Evolutionary conservation across 345 rosid species (phyloP).

Genomic region (Gossypium longicalyx): DNA sequence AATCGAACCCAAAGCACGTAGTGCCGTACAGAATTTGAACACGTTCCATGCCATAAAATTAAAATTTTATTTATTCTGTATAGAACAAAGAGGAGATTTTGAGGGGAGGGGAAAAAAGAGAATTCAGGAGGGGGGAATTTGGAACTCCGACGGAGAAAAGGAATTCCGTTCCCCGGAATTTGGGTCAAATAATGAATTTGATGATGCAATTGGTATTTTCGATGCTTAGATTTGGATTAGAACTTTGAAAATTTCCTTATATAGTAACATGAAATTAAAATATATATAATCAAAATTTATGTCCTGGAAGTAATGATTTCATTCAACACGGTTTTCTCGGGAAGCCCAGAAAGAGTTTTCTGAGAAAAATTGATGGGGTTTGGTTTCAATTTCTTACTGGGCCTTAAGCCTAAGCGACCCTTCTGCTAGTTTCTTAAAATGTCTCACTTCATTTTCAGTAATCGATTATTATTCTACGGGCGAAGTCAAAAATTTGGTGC

Average conservation of each 20-base stretch:
- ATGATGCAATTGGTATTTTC: neutral
- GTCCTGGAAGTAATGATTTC: neutral
- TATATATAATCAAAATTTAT: neutral
- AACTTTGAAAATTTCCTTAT: neutral
- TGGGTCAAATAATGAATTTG: neutral
- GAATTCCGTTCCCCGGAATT: constrained; percentile 9
- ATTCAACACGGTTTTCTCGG: neutral
- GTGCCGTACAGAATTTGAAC: constrained; percentile 72
- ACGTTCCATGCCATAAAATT: constrained; percentile 65
- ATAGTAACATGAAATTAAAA: too few species aligned
- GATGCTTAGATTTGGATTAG: neutral
- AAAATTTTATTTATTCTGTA: neutral
- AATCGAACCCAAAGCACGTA: constrained; percentile 73
- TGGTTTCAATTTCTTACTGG: neutral
- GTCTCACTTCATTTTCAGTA: too few species aligned
- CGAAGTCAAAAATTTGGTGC: too few species aligned
- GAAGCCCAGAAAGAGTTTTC: neutral
- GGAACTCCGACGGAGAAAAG: constrained; percentile 9
- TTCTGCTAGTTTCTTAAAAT: too few species aligned
- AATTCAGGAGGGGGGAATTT: neutral
- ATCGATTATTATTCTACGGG: too few species aligned
- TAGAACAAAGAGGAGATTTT: neutral
- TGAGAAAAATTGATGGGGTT: neutral
- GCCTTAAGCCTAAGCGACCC: too few species aligned
- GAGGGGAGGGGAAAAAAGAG: too few species aligned